These are phyloP conservation scores for Sporothrix humicola DNA, from an alignment of 2,329 filamentous ascomycete species.

Conservation along the genomic window DNA sequence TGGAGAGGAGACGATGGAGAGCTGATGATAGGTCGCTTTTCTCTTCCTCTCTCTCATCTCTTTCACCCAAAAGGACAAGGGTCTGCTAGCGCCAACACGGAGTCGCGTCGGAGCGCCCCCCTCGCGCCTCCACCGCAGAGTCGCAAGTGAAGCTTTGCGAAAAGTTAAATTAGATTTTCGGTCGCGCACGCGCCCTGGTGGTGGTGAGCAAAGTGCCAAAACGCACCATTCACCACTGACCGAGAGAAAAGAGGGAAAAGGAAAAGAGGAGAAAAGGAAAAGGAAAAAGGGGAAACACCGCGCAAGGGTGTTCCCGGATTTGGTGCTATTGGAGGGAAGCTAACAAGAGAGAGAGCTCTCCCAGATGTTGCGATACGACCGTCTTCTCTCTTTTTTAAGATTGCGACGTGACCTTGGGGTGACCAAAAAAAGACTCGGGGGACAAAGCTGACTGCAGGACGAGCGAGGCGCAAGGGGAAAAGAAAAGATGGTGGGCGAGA, in stretches of 20 bases:
- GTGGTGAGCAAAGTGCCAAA: background rate
- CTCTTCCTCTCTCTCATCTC: background rate
- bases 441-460: background rate
- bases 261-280: background rate
- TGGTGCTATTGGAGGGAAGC: conserved; percentile 11
- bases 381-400: background rate
- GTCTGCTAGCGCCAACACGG: conserved; percentile 19
- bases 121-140: background rate
- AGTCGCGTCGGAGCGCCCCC: conserved; percentile 16
- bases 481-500: background rate
- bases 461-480: background rate
- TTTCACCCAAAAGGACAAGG: background rate
- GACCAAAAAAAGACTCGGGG: background rate
- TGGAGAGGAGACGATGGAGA: no score
- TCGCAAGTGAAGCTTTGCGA: background rate
- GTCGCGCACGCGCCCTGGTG: conserved; percentile 14
- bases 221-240: no score
- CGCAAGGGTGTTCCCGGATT: conserved; percentile 8
- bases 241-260: background rate
- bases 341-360: background rate
- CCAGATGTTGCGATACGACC: background rate
- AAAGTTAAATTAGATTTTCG: conserved; percentile 30
- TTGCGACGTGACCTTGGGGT: conserved; percentile 4
- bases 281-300: background rate
- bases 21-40: conserved; percentile 15